Conservation (phyloP, 2,329 filamentous ascomycete species). For the Colletotrichum spaethianum region DNA sequence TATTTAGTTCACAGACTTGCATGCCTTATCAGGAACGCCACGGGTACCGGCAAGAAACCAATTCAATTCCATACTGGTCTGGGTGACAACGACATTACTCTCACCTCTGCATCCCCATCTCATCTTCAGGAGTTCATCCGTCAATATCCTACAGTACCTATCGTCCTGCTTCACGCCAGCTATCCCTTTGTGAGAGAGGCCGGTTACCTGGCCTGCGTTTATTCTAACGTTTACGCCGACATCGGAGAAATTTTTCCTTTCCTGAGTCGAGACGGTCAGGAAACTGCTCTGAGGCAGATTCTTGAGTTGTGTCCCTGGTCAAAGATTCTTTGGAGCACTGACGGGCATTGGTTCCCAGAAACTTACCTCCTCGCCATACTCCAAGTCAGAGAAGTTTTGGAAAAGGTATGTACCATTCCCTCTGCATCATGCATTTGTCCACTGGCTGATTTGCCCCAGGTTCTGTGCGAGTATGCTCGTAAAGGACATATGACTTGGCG, state of each 20-base stretch:
- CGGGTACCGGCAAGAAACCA: constrained; percentile 71
- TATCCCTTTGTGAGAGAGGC: constrained; percentile 87
- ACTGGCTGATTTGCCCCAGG: constrained; percentile 55
- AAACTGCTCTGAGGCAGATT: constrained; percentile 77
- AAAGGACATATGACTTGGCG: constrained; percentile 71
- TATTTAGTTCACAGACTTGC: constrained; percentile 77
- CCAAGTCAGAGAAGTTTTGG: constrained; percentile 80
- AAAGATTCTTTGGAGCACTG: constrained; percentile 86
- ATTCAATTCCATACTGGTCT: constrained; percentile 89
- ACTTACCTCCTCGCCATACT: constrained; percentile 80
- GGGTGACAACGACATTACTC: constrained; percentile 82
- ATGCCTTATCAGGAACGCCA: constrained; percentile 65
- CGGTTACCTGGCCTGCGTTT: constrained; percentile 83
- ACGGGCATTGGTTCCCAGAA: constrained; percentile 85
- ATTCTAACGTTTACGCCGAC: constrained; percentile 85
- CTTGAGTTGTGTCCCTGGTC: constrained; percentile 82
- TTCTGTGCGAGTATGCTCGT: constrained; percentile 77
- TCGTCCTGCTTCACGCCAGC: constrained; percentile 84
- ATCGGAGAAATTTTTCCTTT: constrained; percentile 87
- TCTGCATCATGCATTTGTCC: not conserved
- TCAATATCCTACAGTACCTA: constrained; percentile 76
- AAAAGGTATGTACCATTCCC: constrained; percentile 64
- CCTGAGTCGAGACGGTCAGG: constrained; percentile 82
- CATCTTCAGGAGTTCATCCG: constrained; percentile 82
- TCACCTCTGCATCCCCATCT: constrained; percentile 80